Conservation (phyloP, 225 moss, liverwort and hornwort genomes). For the Thuidium tamariscinum region DNA sequence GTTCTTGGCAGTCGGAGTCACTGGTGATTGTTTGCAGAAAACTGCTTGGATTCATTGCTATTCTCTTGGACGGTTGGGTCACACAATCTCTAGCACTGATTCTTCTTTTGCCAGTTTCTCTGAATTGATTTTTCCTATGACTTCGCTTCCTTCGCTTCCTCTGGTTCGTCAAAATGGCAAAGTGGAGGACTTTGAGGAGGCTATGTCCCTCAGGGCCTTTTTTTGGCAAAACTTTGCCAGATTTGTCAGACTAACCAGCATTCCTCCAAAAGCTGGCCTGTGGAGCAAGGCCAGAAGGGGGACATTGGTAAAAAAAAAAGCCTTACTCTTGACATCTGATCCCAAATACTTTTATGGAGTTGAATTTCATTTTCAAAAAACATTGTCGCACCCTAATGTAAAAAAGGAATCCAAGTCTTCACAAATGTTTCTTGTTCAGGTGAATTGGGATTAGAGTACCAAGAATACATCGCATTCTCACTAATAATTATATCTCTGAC, state of each 20-base stretch:
- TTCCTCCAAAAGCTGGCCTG: too few species aligned
- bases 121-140: too few species aligned
- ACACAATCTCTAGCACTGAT: background rate
- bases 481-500: too few species aligned
- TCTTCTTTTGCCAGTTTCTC: background rate
- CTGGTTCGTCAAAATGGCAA: background rate
- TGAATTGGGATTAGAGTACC: background rate
- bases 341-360: too few species aligned
- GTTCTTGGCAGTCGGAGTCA: background rate
- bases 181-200: background rate
- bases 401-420: background rate
- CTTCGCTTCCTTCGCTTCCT: background rate
- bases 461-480: background rate
- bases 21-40: background rate
- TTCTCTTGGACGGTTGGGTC: background rate
- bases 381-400: background rate
- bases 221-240: too few species aligned
- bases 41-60: background rate
- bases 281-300: too few species aligned
- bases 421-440: accelerated
- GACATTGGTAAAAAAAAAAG: too few species aligned
- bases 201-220: too few species aligned
- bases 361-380: too few species aligned
- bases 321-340: too few species aligned
- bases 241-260: too few species aligned